A percentile compares a stretch with the other conserved stretches of the same genome.
phyloP scores from a whole-genome alignment of 1,139 yeast species.

The Neolecta irregularis region DNA sequence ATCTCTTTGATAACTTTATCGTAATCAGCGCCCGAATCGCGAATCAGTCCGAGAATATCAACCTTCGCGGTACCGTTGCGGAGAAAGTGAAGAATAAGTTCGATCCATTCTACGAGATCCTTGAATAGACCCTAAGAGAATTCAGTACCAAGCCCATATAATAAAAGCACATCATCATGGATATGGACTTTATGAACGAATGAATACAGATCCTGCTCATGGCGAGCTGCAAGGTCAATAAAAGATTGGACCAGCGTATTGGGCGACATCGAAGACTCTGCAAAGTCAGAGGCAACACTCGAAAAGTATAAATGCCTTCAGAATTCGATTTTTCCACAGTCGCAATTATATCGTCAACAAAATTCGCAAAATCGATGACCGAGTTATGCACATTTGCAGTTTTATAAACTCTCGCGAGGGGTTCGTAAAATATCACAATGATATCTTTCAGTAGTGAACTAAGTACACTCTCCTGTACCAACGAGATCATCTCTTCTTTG shows the following conservation, averaged over 20 bases:
- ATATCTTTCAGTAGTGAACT: slow-evolving; percentile 55
- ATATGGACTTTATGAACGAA: slow-evolving; percentile 64
- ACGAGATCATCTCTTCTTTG: slow-evolving; percentile 52
- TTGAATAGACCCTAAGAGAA: slow-evolving; percentile 65
- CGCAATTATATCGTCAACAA: slow-evolving; percentile 53
- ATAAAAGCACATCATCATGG: slow-evolving; percentile 59
- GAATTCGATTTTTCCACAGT: slow-evolving; percentile 38
- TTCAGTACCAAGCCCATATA: too few relatives aligned
- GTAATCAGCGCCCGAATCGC: slow-evolving; percentile 26
- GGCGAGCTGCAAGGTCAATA: slow-evolving; percentile 48
- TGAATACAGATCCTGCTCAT: slow-evolving; percentile 52
- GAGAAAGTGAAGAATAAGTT: slow-evolving; percentile 44
- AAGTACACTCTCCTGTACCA: slow-evolving; percentile 77
- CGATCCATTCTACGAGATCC: slow-evolving; percentile 57
- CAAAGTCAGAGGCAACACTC: too few relatives aligned
- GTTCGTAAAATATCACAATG: slow-evolving; percentile 67
- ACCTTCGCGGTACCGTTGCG: slow-evolving; percentile 33
- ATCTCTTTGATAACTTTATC: slow-evolving; percentile 31
- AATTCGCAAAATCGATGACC: slow-evolving; percentile 54
- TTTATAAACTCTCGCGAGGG: slow-evolving; percentile 60
- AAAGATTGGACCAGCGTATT: slow-evolving; percentile 48
- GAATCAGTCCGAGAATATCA: slow-evolving; percentile 23
- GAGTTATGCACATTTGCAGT: slow-evolving; percentile 65
- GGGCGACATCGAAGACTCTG: too few relatives aligned
- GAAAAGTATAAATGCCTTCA: slow-evolving; percentile 29